Conservation (phyloP, 2,329 filamentous ascomycete genomes). For the Raffaelea ambrosiae region DNA sequence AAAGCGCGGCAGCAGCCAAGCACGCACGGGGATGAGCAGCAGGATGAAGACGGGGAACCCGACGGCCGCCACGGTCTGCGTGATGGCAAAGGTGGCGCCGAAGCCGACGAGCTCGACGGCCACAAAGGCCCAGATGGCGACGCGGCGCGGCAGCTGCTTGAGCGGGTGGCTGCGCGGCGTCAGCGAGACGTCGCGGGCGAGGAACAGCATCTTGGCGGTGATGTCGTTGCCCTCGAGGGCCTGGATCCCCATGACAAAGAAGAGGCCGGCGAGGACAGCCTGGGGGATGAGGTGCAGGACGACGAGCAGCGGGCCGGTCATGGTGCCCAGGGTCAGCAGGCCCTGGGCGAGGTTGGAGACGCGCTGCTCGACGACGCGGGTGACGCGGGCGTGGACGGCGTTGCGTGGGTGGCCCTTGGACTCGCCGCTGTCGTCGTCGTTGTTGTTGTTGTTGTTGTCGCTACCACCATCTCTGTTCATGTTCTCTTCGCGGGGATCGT, state of each 20-base stretch:
- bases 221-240: constrained; percentile 71
- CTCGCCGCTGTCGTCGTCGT: constrained; percentile 29
- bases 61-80: constrained; percentile 71
- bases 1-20: constrained; percentile 52
- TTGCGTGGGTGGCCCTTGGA: constrained; percentile 41
- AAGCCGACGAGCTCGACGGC: constrained; percentile 61
- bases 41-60: constrained; percentile 72
- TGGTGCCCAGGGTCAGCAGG: constrained; percentile 68
- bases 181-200: constrained; percentile 55
- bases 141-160: constrained; percentile 45
- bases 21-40: constrained; percentile 57
- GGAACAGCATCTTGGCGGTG: constrained; percentile 64
- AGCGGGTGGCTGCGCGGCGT: constrained; percentile 52
- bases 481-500: neutral
- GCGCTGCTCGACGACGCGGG: constrained; percentile 69
- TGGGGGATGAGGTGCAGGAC: constrained; percentile 73
- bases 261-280: constrained; percentile 69
- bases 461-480: constrained; percentile 17
- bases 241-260: constrained; percentile 79
- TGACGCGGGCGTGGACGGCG: constrained; percentile 34
- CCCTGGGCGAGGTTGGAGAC: constrained; percentile 72
- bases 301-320: constrained; percentile 64
- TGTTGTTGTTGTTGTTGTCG: constrained; percentile 33
- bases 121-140: constrained; percentile 65
- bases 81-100: constrained; percentile 72